Evolutionary conservation across 495 filamentous ascomycete species (phyloP), one percentile per base, ranked within the genome.

Genomic region (Penicillium angulare): DNA sequence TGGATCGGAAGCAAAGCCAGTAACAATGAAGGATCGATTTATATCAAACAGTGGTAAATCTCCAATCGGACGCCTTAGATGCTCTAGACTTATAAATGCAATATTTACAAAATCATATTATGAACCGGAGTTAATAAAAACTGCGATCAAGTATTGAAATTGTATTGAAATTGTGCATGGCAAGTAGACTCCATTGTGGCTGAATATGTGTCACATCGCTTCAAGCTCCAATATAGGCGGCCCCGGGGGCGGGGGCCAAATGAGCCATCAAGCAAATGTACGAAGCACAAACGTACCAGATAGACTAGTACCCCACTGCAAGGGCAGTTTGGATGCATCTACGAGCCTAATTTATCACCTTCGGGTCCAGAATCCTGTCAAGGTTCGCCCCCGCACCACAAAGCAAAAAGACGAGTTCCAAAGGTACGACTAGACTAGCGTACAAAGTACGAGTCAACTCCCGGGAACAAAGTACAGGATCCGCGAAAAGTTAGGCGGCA

Each of bases 361-460:
- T 8, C 17, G 7, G n/a, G 29, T 12, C 43, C 43, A 45, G 26
- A 45, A 33, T 45, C 24, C 27, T 31, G 26, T 21, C 43, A 20
- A n/a, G n/a, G 38, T 12, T 20, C 20, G 38, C 38, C 31, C 43
- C 43, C 43, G 43, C 43, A 46, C 43, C 12, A 29, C 10, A 23
- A 15, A 29, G 10, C 23, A 16, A 35, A 35, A 22, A 45, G 18
- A 20, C 3, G 9, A 45, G 7, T 17, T 17, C 12, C 38, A n/a
- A 33, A 45, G 33, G 43, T 45, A 34, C 43, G 27, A 23, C 17
- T n/a, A 27, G 27, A 23, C 17, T n/a, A 27, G 29, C 21, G 38
- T 13, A 16, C 18, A 46, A 46, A 46, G 43, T 46, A 46, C 43
- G 31, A 23, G 43, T 31, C 23, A 46, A 46, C 12, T 46, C 18